Evolutionary conservation across 2,329 filamentous ascomycete genomes (phyloP).

Genomic region (Myriosclerotinia duriaeana): DNA sequence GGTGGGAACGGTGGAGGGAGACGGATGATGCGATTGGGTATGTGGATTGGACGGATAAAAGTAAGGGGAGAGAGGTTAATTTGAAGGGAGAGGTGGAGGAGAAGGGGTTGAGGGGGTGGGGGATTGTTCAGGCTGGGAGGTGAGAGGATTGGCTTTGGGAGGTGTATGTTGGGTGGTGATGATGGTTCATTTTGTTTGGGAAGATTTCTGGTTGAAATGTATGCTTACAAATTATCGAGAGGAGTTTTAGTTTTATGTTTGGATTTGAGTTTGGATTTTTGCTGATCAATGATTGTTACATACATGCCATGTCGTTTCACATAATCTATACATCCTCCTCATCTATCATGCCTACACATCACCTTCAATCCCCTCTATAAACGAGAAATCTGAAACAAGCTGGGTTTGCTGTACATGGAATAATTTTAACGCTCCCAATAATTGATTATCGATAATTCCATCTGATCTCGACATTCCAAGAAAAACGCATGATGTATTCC

Average conservation of each 20-base stretch:
- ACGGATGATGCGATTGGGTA: slow-evolving; percentile 33
- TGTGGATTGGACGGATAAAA: slow-evolving; percentile 26
- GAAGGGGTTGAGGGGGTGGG: slow-evolving; percentile 14
- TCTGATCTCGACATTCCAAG: too few relatives aligned
- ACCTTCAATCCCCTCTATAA: too few relatives aligned
- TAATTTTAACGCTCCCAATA: too few relatives aligned
- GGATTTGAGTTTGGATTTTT: not conserved
- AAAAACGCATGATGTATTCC: too few relatives aligned
- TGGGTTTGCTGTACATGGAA: too few relatives aligned
- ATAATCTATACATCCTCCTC: not conserved
- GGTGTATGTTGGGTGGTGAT: not conserved
- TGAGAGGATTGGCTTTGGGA: not conserved
- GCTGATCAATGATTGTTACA: not conserved
- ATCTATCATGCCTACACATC: not conserved
- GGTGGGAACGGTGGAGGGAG: slow-evolving; percentile 33
- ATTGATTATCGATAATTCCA: too few relatives aligned
- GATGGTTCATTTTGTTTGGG: too few relatives aligned
- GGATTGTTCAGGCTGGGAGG: not conserved
- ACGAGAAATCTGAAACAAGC: too few relatives aligned
- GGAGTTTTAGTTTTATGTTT: not conserved
- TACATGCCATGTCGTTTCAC: not conserved
- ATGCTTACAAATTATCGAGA: too few relatives aligned
- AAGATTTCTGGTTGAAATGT: not conserved
- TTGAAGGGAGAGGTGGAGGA: slow-evolving; percentile 6
- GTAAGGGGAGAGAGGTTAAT: slow-evolving; percentile 2